Percentiles rank a stretch among this genome's conserved stretches.
Evolutionary conservation across 1,139 yeast genomes (phyloP).

Genomic region (Taiozyma onychis): DNA sequence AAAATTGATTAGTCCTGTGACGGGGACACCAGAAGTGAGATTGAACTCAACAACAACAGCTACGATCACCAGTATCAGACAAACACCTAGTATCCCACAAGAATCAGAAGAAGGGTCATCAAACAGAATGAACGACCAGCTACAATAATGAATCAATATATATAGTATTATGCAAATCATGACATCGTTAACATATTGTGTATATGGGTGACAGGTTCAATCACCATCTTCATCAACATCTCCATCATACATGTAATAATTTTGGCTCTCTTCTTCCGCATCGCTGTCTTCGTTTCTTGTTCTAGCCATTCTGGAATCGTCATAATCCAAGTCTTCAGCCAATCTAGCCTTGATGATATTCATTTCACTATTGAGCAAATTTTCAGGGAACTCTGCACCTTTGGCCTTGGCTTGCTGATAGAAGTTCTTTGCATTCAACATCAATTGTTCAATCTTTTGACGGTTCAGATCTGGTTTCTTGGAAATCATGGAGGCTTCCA

Average conservation of each 20-base stretch:
- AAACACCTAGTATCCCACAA: neutral
- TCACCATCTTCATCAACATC: constrained; percentile 1
- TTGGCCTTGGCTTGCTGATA: constrained; percentile 6
- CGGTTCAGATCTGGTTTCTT: constrained; percentile 1
- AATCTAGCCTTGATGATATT: constrained; percentile 5
- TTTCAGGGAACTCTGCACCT: constrained; percentile 14
- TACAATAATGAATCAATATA: neutral
- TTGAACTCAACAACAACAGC: constrained; percentile 11
- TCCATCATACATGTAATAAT: neutral
- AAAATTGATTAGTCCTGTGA: constrained; percentile 12
- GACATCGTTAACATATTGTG: neutral
- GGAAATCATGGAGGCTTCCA: constrained; percentile 12
- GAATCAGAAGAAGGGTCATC: neutral
- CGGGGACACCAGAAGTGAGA: neutral
- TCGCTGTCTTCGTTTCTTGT: neutral
- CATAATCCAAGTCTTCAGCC: constrained; percentile 2
- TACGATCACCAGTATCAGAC: constrained; percentile 2
- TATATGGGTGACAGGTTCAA: neutral
- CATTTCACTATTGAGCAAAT: constrained; percentile 11
- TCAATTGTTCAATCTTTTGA: constrained; percentile 8
- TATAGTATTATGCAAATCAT: neutral
- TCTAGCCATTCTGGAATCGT: neutral
- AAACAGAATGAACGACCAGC: neutral
- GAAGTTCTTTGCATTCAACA: constrained; percentile 8
- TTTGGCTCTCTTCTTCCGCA: neutral